Evolutionary conservation across 345 rosid genomes (phyloP).

Genomic region (Syzygium jambos): DNA sequence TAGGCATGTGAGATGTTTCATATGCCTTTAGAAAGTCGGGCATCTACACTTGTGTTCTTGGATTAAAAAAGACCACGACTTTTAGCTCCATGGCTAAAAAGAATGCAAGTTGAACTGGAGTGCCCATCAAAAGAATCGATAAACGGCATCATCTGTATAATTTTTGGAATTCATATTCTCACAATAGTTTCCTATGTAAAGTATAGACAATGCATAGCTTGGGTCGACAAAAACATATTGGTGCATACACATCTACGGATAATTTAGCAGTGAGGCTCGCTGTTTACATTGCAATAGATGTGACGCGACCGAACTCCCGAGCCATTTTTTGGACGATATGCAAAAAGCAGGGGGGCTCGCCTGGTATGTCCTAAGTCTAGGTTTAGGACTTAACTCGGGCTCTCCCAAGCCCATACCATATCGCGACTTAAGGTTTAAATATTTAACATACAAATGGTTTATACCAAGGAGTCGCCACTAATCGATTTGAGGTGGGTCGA

Average conservation of each 20-base stretch:
- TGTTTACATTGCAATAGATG: background rate
- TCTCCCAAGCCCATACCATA: too few relatives aligned
- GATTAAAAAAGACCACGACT: too few relatives aligned
- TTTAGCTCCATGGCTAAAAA: too few relatives aligned
- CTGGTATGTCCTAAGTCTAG: too few relatives aligned
- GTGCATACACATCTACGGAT: background rate
- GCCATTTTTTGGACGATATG: too few relatives aligned
- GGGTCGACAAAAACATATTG: background rate
- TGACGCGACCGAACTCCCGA: too few relatives aligned
- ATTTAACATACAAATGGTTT: too few relatives aligned
- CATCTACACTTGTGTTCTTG: background rate
- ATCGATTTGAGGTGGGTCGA: too few relatives aligned
- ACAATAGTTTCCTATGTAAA: background rate
- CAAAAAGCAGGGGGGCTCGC: too few relatives aligned
- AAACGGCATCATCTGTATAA: background rate
- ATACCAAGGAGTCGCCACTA: too few relatives aligned
- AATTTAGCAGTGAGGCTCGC: background rate
- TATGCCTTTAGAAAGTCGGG: background rate
- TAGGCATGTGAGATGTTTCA: background rate
- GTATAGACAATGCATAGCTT: background rate
- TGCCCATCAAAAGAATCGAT: background rate
- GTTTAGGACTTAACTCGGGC: too few relatives aligned
- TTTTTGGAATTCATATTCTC: background rate
- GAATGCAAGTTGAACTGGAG: background rate
- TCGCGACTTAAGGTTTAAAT: too few relatives aligned